Conservation (phyloP, 495 filamentous ascomycete genomes). For the Tuber umbilicatum region DNA sequence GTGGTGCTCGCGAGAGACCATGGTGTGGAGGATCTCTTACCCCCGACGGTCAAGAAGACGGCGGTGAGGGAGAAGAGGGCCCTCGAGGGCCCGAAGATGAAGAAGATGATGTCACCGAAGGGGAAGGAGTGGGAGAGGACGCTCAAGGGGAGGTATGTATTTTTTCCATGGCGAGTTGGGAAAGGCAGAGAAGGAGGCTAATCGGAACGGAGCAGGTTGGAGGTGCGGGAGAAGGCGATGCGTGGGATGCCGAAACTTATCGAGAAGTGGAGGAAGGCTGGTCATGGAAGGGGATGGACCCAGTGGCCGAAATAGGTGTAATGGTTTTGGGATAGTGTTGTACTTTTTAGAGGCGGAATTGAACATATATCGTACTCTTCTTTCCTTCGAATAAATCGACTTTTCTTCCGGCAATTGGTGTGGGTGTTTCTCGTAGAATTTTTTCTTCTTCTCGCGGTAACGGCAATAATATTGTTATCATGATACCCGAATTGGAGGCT, state of each 20-base stretch:
- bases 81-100: conserved; percentile 69
- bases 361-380: conserved; percentile 14
- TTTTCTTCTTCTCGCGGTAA: not conserved
- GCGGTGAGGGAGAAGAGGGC: conserved; percentile 59
- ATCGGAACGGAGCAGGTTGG: conserved; percentile 53
- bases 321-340: not conserved
- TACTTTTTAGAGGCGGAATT: conserved; percentile 4
- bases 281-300: conserved; percentile 82
- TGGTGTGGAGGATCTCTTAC: conserved; percentile 77
- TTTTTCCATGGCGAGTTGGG: not conserved
- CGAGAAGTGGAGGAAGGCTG: conserved; percentile 83
- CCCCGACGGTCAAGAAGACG: conserved; percentile 67
- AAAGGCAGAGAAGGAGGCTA: conserved; percentile 15
- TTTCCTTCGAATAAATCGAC: conserved; percentile 6
- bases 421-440: not conserved
- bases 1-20: conserved; percentile 76
- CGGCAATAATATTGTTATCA: too few species aligned
- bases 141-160: conserved; percentile 62
- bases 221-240: conserved; percentile 86
- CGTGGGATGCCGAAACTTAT: conserved; percentile 85
- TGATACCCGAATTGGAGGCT: not conserved
- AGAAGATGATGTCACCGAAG: conserved; percentile 89
- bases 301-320: conserved; percentile 61
- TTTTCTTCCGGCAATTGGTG: not conserved
- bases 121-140: conserved; percentile 88